These are phyloP conservation scores for Penicillium taxi DNA, from an alignment of 495 filamentous ascomycete genomes.

Conservation along the genomic window DNA sequence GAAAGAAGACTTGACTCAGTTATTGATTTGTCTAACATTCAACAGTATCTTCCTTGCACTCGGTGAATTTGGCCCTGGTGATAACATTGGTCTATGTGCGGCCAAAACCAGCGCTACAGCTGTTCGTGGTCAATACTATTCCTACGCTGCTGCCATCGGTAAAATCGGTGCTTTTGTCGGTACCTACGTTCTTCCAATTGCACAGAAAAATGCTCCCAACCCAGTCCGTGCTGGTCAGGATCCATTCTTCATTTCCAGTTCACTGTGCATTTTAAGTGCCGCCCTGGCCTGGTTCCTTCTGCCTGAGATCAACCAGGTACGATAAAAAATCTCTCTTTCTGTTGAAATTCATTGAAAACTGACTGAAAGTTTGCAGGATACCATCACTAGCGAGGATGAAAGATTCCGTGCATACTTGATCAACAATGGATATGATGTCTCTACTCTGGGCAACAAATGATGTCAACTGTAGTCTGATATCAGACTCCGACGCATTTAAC, in stretches of 20 bases:
- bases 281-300: conserved; percentile 49
- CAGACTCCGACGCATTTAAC: too few relatives aligned
- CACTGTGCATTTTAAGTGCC: conserved; percentile 56
- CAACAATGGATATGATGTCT: conserved; percentile 60
- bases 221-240: conserved; percentile 58
- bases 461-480: not conserved
- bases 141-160: conserved; percentile 73
- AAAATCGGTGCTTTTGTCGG: conserved; percentile 92
- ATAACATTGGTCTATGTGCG: conserved; percentile 84
- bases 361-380: too few relatives aligned
- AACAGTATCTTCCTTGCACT: conserved; percentile 70
- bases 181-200: conserved; percentile 69
- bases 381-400: conserved; percentile 60
- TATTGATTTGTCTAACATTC: not conserved
- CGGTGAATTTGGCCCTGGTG: conserved; percentile 79
- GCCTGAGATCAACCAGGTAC: conserved; percentile 59
- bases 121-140: conserved; percentile 87
- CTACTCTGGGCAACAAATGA: conserved; percentile 48
- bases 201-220: conserved; percentile 57
- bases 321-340: not conserved
- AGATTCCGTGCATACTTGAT: conserved; percentile 62
- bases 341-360: not conserved
- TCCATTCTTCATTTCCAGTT: conserved; percentile 67
- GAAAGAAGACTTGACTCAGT: too few relatives aligned
- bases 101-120: conserved; percentile 83